phyloP scores from a whole-genome alignment of 2,329 filamentous ascomycete species.

The Epichloe typhina region DNA sequence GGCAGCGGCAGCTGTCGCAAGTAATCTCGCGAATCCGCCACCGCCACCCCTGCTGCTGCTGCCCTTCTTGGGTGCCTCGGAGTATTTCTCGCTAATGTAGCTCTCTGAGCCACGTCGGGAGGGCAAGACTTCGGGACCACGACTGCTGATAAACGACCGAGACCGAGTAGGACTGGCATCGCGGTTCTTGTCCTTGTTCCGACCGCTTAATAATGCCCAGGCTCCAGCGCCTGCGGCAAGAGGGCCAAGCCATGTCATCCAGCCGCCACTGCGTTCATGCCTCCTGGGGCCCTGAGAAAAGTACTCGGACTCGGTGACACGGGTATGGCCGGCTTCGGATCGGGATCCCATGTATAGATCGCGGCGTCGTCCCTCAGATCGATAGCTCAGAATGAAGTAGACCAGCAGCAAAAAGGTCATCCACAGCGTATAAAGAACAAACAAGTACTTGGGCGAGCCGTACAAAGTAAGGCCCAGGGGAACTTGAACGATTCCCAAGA shows the following conservation, averaged over 20 bases:
- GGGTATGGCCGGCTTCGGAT: constrained; percentile 32
- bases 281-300: constrained; percentile 21
- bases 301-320: constrained; percentile 27
- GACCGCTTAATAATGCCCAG: constrained; percentile 31
- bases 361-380: constrained; percentile 39
- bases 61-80: constrained; percentile 30
- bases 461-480: constrained; percentile 84
- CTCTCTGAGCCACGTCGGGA: constrained; percentile 42
- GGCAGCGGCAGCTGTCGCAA: constrained; percentile 47
- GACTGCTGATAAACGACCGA: constrained; percentile 22
- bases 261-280: constrained; percentile 18
- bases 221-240: constrained; percentile 39
- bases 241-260: constrained; percentile 36
- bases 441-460: constrained; percentile 73
- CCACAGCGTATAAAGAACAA: constrained; percentile 75
- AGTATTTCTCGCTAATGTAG: constrained; percentile 54
- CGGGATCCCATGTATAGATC: constrained; percentile 44
- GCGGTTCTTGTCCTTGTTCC: constrained; percentile 29
- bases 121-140: constrained; percentile 35
- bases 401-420: constrained; percentile 56
- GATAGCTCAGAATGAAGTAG: constrained; percentile 72
- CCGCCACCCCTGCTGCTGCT: constrained; percentile 13
- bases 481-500: constrained; percentile 78
- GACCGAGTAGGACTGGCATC: constrained; percentile 28
- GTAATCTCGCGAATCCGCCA: constrained; percentile 46